Evolutionary conservation across 106 monocot genomes (phyloP), one percentile per base, ranked within the genome.

Genomic region (Gastrodia elata): DNA sequence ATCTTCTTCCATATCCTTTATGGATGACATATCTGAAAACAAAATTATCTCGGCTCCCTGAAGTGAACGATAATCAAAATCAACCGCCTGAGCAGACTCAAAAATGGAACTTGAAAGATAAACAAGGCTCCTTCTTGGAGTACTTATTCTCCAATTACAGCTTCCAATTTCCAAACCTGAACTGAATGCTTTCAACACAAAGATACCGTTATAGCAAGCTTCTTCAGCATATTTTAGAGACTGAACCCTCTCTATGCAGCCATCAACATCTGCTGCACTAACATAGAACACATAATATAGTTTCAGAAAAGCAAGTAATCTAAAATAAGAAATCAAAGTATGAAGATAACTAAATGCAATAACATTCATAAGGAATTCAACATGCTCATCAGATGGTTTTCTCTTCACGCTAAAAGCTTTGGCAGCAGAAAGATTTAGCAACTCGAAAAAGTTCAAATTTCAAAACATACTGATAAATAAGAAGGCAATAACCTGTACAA

Each of bases 161-260:
- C 84, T 82, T 30, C 97, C 97, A 58, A 98, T 88, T 73, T 98
- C 97, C 78, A 91, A 80, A 26, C 97, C 97, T 26, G 97, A 98
- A 78, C 97, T 98, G 71, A 83, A 85, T 43, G 97, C 83, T 77
- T 88, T 98, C 57, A 93, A 59, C 55, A 85, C 70, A 38, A 98
- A 71, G 3, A 80, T 59, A 70, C 85, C 81, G 81, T 93, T 91
- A 69, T 87, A 85, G 77, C 88, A 93, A 57, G 35, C 81, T 77
- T 98, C 91, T 83, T 98, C 97, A 18, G 82, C 88, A 75, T 85
- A 92, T 73, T 84, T 98, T 22, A 93, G 48, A 73, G 79, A 9
- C 8, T 82, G 74, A 28, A 93, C 74, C 78, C 84, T 90, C 39
- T 80, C 76, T 64, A 93, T 79, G 48, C 93, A 93, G 67, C 85